Percentiles rank a stretch among this genome's conserved stretches.
These are phyloP conservation scores for Populus alba DNA, from an alignment of 345 rosid species.

Conservation along the genomic window DNA sequence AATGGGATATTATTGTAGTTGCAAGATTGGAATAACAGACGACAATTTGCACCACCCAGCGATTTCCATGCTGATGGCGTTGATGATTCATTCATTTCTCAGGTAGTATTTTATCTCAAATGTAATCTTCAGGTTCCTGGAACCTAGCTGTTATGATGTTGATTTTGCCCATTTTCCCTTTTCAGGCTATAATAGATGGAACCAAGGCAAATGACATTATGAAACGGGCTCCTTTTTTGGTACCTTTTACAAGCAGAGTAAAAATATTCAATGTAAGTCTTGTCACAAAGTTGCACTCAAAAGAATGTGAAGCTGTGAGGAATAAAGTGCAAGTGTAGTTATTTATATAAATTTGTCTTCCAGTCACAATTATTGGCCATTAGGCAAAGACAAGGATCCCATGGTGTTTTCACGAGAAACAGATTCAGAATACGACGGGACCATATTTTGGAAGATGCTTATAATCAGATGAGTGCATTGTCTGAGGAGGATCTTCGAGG, in stretches of 20 bases:
- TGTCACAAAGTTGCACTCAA: not conserved
- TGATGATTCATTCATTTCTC: constrained; percentile 83
- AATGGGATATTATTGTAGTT: constrained; percentile 45
- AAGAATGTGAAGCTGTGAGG: not conserved
- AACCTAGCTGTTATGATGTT: not conserved
- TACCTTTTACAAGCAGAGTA: constrained; percentile 94
- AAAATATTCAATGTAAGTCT: constrained; percentile 86
- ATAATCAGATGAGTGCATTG: constrained; percentile 87
- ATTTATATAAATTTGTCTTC: constrained; percentile 11
- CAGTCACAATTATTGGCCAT: constrained; percentile 74
- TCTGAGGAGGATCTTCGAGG: constrained; percentile 97
- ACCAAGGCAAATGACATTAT: constrained; percentile 88
- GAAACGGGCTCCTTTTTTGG: constrained; percentile 93
- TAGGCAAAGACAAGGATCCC: constrained; percentile 72
- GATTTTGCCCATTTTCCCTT: constrained; percentile 16
- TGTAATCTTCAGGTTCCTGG: constrained; percentile 13
- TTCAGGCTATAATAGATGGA: constrained; percentile 78
- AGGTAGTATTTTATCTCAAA: constrained; percentile 50
- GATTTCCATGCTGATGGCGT: constrained; percentile 93
- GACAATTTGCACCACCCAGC: constrained; percentile 68
- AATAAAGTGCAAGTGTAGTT: not conserved
- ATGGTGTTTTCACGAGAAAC: constrained; percentile 70
- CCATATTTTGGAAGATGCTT: constrained; percentile 97
- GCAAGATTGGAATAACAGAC: constrained; percentile 97
- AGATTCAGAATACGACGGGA: constrained; percentile 92